These are phyloP conservation scores for Tolypocladium amazonense DNA, from an alignment of 2,329 filamentous ascomycete species.

Conservation along the genomic window DNA sequence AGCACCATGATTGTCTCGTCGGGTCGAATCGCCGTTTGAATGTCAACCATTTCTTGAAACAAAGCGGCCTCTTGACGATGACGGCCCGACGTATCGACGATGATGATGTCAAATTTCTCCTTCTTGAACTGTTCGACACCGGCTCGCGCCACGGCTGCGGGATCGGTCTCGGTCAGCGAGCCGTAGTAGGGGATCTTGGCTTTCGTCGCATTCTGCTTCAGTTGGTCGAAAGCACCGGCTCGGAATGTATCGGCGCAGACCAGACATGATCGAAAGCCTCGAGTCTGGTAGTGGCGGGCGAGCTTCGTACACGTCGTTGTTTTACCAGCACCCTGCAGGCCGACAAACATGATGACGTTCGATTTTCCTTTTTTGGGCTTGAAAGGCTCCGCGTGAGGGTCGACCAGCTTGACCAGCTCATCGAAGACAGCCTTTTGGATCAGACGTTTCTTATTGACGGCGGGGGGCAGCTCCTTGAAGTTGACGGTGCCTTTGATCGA, in stretches of 20 bases:
- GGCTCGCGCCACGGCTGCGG: constrained; percentile 83
- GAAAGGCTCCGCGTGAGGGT: constrained; percentile 90
- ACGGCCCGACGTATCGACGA: constrained; percentile 91
- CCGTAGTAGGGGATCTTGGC: constrained; percentile 99
- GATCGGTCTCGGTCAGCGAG: constrained; percentile 91
- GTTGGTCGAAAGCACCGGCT: constrained; percentile 93
- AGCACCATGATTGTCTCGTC: constrained; percentile 99
- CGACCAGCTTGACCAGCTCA: constrained; percentile 88
- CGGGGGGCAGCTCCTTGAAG: constrained; percentile 83
- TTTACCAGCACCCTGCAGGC: constrained; percentile 93
- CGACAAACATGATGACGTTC: constrained; percentile 99
- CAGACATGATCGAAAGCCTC: constrained; percentile 85
- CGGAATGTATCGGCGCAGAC: constrained; percentile 98
- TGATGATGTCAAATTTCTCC: constrained; percentile 95
- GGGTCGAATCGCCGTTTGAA: constrained; percentile 78
- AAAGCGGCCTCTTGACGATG: constrained; percentile 91
- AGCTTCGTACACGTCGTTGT: constrained; percentile 98
- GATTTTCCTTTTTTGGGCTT: constrained; percentile 92
- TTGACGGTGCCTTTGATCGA: constrained; percentile 87
- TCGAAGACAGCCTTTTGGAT: constrained; percentile 98
- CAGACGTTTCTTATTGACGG: constrained; percentile 94
- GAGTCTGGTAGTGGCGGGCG: constrained; percentile 84
- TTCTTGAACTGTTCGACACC: constrained; percentile 99
- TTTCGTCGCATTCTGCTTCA: constrained; percentile 98
- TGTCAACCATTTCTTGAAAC: constrained; percentile 97